phyloP scores from a whole-genome alignment of 2,329 filamentous ascomycete genomes.

The Cytospora schulzeri region DNA sequence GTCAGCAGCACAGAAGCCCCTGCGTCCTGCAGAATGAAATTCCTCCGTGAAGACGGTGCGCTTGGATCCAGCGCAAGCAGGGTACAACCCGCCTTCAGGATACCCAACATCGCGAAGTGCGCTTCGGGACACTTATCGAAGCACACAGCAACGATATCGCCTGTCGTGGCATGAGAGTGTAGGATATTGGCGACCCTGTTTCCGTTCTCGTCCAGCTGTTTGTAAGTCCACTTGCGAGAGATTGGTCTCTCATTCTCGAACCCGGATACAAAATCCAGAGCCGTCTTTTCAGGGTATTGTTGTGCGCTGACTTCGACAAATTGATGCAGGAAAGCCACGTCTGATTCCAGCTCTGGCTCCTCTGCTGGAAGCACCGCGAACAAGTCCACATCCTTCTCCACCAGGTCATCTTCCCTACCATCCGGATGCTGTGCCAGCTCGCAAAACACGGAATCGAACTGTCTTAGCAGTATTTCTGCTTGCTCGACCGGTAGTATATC shows the following conservation, averaged over 20 bases:
- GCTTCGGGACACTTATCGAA: slow-evolving; percentile 87
- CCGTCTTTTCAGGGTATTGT: slow-evolving; percentile 59
- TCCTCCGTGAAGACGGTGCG: slow-evolving; percentile 71
- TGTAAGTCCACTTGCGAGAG: slow-evolving; percentile 70
- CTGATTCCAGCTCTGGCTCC: slow-evolving; percentile 56
- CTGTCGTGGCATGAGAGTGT: slow-evolving; percentile 49
- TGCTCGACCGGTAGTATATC: slow-evolving; percentile 70
- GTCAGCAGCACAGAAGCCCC: slow-evolving; percentile 64
- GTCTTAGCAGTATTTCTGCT: slow-evolving; percentile 64
- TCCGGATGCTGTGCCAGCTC: slow-evolving; percentile 57
- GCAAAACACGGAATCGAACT: slow-evolving; percentile 70
- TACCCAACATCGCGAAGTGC: slow-evolving; percentile 78
- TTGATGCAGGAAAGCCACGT: slow-evolving; percentile 69
- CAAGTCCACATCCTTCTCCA: slow-evolving; percentile 40
- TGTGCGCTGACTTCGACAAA: slow-evolving; percentile 70
- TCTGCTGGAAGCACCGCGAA: slow-evolving; percentile 69
- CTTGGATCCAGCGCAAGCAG: slow-evolving; percentile 80
- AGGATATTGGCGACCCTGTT: slow-evolving; percentile 74
- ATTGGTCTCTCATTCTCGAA: slow-evolving; percentile 50
- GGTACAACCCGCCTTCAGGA: slow-evolving; percentile 79
- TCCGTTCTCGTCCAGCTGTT: slow-evolving; percentile 68
- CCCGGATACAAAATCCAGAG: slow-evolving; percentile 73
- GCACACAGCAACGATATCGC: slow-evolving; percentile 71
- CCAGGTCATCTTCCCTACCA: slow-evolving; percentile 43
- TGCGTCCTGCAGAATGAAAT: slow-evolving; percentile 79